Percentiles rank a stretch among this genome's conserved stretches.
phyloP scores from a whole-genome alignment of 768 basidiomycete species.

The Termitomyces sp. region DNA sequence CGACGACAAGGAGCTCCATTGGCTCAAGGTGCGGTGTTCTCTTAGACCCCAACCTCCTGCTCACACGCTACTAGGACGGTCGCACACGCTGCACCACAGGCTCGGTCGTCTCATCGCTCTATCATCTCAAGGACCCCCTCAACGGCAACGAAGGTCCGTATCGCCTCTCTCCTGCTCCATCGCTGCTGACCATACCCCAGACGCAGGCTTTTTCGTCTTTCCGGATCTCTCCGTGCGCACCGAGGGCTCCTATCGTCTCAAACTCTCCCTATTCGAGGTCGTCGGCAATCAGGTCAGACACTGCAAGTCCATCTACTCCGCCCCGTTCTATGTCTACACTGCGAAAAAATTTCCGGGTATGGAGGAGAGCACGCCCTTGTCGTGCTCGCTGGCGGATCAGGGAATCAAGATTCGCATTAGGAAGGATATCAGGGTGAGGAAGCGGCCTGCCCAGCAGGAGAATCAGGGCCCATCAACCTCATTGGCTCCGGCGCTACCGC shows the following conservation, averaged over 20 bases:
- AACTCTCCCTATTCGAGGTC: slow-evolving; percentile 78
- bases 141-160: slow-evolving; percentile 38
- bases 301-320: slow-evolving; percentile 85
- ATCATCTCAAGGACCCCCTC: slow-evolving; percentile 78
- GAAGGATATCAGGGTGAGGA: slow-evolving; percentile 84
- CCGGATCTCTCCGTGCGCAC: slow-evolving; percentile 90
- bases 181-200: slow-evolving; percentile 24
- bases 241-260: slow-evolving; percentile 83
- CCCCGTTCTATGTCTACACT: slow-evolving; percentile 90
- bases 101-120: slow-evolving; percentile 83
- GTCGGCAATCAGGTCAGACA: slow-evolving; percentile 85
- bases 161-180: neutral
- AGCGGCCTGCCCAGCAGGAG: slow-evolving; percentile 50
- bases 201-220: slow-evolving; percentile 95
- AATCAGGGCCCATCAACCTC: slow-evolving; percentile 7
- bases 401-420: slow-evolving; percentile 94
- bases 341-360: slow-evolving; percentile 97
- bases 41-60: too few relatives aligned
- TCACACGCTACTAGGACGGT: slow-evolving; percentile 52
- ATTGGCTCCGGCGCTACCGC: slow-evolving; percentile 17
- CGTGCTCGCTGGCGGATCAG: slow-evolving; percentile 89
- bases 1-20: slow-evolving; percentile 84
- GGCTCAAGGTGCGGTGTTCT: slow-evolving; percentile 49
- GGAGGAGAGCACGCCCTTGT: slow-evolving; percentile 90
- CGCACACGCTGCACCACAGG: slow-evolving; percentile 90